These are phyloP conservation scores for Penicillium chermesinum DNA, from an alignment of 495 filamentous ascomycete species.

Conservation along the genomic window DNA sequence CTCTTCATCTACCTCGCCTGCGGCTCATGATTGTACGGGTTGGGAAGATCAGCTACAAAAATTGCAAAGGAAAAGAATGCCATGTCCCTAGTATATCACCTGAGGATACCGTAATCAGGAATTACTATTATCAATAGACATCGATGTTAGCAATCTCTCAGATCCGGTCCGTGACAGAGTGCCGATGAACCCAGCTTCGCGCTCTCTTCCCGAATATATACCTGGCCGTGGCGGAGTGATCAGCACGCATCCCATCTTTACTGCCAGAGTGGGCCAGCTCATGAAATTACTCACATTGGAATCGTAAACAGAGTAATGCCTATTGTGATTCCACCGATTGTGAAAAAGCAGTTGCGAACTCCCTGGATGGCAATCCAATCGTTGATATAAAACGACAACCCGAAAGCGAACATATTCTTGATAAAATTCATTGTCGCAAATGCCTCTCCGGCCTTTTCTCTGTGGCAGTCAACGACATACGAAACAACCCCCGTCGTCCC, in stretches of 20 bases:
- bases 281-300: slow-evolving; percentile 28
- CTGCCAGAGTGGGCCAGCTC: too few relatives aligned
- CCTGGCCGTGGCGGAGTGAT: too few relatives aligned
- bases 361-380: slow-evolving; percentile 36
- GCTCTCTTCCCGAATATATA: slow-evolving; percentile 29
- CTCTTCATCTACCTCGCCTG: too few relatives aligned
- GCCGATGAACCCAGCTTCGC: slow-evolving; percentile 26
- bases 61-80: too few relatives aligned
- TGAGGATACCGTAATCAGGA: too few relatives aligned
- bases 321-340: slow-evolving; percentile 35
- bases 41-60: too few relatives aligned
- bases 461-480: slow-evolving; percentile 39
- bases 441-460: slow-evolving; percentile 37
- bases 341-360: slow-evolving; percentile 33
- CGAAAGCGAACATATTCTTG: slow-evolving; percentile 39
- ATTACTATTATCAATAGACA: too few relatives aligned
- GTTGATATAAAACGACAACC: slow-evolving; percentile 33
- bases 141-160: slow-evolving; percentile 2
- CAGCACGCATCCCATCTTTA: too few relatives aligned
- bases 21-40: too few relatives aligned
- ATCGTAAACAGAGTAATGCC: slow-evolving; percentile 32
- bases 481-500: slow-evolving; percentile 36
- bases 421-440: slow-evolving; percentile 40
- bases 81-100: background rate
- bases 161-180: slow-evolving; percentile 18